A percentile compares a stretch with the other conserved stretches of the same genome.
Evolutionary conservation across 176 grass and related monocot genomes (phyloP).

Genomic region (Musa acuminata): DNA sequence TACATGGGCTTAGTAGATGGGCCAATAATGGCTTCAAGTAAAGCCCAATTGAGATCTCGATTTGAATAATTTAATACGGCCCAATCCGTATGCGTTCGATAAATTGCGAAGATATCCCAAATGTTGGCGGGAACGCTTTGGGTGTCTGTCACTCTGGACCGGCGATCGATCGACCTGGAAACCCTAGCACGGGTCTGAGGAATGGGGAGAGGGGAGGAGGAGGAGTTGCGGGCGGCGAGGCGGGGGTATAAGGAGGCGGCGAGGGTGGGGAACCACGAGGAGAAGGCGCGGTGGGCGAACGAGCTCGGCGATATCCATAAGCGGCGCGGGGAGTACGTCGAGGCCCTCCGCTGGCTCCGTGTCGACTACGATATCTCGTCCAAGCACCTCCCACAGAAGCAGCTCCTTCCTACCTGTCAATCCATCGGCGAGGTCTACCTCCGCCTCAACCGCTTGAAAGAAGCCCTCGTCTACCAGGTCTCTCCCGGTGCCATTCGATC

Average conservation of each 20-base stretch:
- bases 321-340: constrained; percentile 67
- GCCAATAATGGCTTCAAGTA: too few species aligned
- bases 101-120: neutral
- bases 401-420: constrained; percentile 70
- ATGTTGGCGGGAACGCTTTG: neutral
- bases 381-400: constrained; percentile 73
- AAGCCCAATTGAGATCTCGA: too few species aligned
- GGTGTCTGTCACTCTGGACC: neutral
- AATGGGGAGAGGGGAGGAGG: constrained; percentile 37
- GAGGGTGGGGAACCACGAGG: constrained; percentile 61
- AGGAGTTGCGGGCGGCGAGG: constrained; percentile 60
- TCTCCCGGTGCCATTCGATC: neutral
- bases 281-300: constrained; percentile 84
- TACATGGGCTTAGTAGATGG: too few species aligned
- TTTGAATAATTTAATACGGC: neutral
- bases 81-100: neutral
- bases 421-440: constrained; percentile 84
- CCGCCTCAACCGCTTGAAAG: constrained; percentile 43
- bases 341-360: constrained; percentile 71
- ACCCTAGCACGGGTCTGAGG: constrained; percentile 20
- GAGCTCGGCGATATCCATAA: constrained; percentile 82
- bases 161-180: neutral
- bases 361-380: constrained; percentile 58
- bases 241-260: constrained; percentile 44
- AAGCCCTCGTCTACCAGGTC: constrained; percentile 77